Conservation (phyloP, 306 rosid species). For the Arachis stenosperma region DNA sequence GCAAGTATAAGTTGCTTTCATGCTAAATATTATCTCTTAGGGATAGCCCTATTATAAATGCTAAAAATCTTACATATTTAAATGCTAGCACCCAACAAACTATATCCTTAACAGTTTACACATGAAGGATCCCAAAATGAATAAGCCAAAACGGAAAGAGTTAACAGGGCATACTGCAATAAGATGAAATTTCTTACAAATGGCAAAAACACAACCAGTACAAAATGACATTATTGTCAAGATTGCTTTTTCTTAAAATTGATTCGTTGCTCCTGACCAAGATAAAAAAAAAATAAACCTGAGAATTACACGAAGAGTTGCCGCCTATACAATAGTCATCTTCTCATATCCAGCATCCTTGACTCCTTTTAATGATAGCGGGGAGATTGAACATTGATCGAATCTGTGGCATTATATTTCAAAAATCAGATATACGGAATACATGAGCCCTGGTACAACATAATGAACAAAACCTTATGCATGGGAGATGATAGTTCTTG, state of each 20-base stretch:
- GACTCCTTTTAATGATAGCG: conserved; percentile 77
- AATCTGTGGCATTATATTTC: conserved; percentile 58
- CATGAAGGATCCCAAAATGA: background rate
- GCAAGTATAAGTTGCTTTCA: background rate
- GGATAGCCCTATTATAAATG: conserved; percentile 17
- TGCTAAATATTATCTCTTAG: conserved; percentile 13
- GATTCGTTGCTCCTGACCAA: conserved; percentile 4
- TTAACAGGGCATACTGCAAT: background rate
- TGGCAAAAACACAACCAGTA: conserved; percentile 25
- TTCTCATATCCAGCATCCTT: conserved; percentile 94
- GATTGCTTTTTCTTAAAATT: background rate
- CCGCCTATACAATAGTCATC: conserved; percentile 94
- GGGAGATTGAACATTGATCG: conserved; percentile 78
- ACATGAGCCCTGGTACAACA: background rate
- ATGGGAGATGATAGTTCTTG: too few relatives aligned
- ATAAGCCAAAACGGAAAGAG: too few relatives aligned
- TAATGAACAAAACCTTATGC: background rate
- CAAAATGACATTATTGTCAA: background rate
- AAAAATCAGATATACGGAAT: conserved; percentile 34
- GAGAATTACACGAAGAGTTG: conserved; percentile 89
- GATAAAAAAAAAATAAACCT: conserved; percentile 56
- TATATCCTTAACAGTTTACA: background rate
- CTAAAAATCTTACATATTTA: conserved; percentile 8
- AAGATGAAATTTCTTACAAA: conserved; percentile 24
- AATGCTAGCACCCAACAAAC: background rate